Evolutionary conservation across 2,329 filamentous ascomycete species (phyloP).

Genomic region (Neobulgaria alba): DNA sequence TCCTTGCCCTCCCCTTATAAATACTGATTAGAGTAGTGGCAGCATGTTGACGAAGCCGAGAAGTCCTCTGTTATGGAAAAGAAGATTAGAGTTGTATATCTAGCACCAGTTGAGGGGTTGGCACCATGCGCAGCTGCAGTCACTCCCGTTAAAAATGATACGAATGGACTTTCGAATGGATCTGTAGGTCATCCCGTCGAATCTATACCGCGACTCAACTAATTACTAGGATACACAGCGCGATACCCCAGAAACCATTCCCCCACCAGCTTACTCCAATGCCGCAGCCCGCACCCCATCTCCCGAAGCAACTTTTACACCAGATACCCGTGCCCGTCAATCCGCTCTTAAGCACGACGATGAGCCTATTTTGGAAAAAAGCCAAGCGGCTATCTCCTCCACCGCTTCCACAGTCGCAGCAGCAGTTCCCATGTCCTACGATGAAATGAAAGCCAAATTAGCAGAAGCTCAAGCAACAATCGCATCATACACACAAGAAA

Average conservation of each 20-base stretch:
- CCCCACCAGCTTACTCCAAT: slow-evolving; percentile 38
- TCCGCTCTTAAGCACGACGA: neutral
- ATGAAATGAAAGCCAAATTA: slow-evolving; percentile 66
- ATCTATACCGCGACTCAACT: neutral
- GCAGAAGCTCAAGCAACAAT: slow-evolving; percentile 68
- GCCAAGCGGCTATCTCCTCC: slow-evolving; percentile 7
- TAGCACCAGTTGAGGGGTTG: slow-evolving; percentile 52
- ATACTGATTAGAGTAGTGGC: slow-evolving; percentile 42
- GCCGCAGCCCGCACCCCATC: slow-evolving; percentile 41
- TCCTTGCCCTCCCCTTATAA: neutral
- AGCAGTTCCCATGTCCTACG: slow-evolving; percentile 28
- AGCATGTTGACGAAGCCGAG: slow-evolving; percentile 59
- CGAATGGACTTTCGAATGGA: slow-evolving; percentile 18
- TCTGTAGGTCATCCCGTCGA: slow-evolving; percentile 12
- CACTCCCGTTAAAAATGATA: slow-evolving; percentile 25
- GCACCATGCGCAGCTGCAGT: slow-evolving; percentile 1
- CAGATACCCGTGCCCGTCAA: slow-evolving; percentile 21
- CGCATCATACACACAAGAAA: slow-evolving; percentile 57
- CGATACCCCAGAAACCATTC: slow-evolving; percentile 16
- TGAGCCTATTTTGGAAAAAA: neutral
- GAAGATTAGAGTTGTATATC: slow-evolving; percentile 89
- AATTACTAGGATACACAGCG: slow-evolving; percentile 8
- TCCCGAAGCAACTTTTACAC: slow-evolving; percentile 31
- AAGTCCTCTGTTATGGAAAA: slow-evolving; percentile 79
- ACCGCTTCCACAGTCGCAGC: slow-evolving; percentile 34